Evolutionary conservation across 2,329 filamentous ascomycete genomes (phyloP), one percentile per base, ranked within the genome.

Genomic region (Fusarium sp.): DNA sequence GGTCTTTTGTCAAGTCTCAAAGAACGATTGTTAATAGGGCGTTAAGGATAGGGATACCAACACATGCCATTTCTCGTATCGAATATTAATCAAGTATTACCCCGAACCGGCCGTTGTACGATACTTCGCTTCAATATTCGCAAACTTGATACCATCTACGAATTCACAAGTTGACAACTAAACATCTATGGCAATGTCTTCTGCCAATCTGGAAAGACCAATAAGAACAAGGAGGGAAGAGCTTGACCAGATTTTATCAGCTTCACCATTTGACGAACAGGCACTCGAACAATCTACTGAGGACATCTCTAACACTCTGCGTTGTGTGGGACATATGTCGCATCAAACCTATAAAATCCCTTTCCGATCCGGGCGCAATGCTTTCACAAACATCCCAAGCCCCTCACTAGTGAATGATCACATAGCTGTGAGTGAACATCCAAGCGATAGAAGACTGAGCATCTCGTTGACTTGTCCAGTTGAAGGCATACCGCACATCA

Each of bases 401-500:
- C 13, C 8, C 27, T 25, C 33, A 10, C 39, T n/a, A 22, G 18
- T 17, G 22, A 58, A 50, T 14, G 45, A 20, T 55, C 38, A 15
- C 25, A 57, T 27, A 14, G 7, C 27, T 38, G 33, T 44, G 15
- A 35, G 44, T 35, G 36, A 31, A 38, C 18, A 14, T 15, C 27
- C n/a, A 42, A n/a, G 18, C 18, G 20, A 52, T 25, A 54, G 65
- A 44, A 71, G 62, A 59, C 57, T 53, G n/a, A 62, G 58, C 59
- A 68, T 73, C 54, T 15, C 25, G 39, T 50, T 73, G n/a, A 61
- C 42, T 33, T 36, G n/a, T 18, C 39, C 55, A 46, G n/a, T 33
- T 31, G 35, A 46, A 22, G 50, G 47, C 31, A 36, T 49, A 27
- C 70, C 66, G 7, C 70, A 65, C 45, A 52, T 71, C 58, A 73